Evolutionary conservation across 2,329 filamentous ascomycete species (phyloP).

Genomic region (Xylaria sp.): DNA sequence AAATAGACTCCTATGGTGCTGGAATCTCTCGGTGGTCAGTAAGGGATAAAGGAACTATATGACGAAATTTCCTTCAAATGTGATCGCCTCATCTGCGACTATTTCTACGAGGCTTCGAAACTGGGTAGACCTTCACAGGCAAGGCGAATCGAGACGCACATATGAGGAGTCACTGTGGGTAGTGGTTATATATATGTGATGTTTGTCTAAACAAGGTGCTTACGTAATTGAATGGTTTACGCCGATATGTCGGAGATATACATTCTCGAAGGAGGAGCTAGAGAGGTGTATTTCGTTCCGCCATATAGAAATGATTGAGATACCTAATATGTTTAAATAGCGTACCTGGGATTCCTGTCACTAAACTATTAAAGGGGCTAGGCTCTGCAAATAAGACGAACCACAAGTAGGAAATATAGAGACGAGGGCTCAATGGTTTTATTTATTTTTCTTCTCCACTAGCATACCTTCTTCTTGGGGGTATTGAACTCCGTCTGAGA

Average conservation of each 20-base stretch:
- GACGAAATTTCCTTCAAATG: conserved; percentile 56
- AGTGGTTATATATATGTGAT: conserved; percentile 47
- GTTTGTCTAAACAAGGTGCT: conserved; percentile 49
- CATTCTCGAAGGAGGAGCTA: conserved; percentile 9
- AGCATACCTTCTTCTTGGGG: too few species aligned
- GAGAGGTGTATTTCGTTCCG: too few species aligned
- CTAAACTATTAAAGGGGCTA: too few species aligned
- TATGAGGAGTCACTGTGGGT: conserved; percentile 51
- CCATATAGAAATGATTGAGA: too few species aligned
- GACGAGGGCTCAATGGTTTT: too few species aligned
- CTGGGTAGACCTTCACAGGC: conserved; percentile 52
- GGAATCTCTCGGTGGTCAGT: conserved; percentile 40
- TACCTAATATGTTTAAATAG: too few species aligned
- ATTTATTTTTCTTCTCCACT: too few species aligned
- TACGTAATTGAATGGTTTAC: conserved; percentile 49
- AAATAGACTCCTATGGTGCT: conserved; percentile 47
- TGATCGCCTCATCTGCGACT: conserved; percentile 52
- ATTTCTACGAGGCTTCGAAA: conserved; percentile 55
- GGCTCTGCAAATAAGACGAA: too few species aligned
- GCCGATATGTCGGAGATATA: conserved; percentile 47
- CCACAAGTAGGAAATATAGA: too few species aligned
- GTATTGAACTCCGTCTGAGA: too few species aligned
- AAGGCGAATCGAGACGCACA: conserved; percentile 51
- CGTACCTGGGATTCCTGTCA: too few species aligned
- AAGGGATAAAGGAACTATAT: conserved; percentile 48